Evolutionary conservation across 1,284 basidiomycete genomes (phyloP).

Genomic region (Apiotrichum siamense): DNA sequence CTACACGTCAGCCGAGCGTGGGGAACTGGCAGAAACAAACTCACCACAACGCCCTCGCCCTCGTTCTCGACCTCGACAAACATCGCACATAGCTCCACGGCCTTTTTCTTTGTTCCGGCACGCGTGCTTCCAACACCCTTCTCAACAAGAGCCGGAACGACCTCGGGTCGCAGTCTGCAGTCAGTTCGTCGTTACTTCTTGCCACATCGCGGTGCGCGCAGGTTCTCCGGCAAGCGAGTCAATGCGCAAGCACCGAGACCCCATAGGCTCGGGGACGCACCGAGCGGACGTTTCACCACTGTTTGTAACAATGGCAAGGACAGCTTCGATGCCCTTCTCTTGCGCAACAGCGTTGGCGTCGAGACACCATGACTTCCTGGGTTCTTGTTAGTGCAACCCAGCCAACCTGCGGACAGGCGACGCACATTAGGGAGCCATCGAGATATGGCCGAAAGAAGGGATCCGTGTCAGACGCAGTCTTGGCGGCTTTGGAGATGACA

Average conservation of each 20-base stretch:
- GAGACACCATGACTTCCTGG: constrained; percentile 77
- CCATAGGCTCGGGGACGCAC: constrained; percentile 26
- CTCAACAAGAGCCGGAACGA: constrained; percentile 86
- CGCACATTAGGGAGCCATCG: constrained; percentile 39
- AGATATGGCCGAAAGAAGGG: constrained; percentile 87
- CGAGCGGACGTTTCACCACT: constrained; percentile 79
- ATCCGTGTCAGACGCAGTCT: constrained; percentile 84
- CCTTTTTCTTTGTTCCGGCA: constrained; percentile 85
- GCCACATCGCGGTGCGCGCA: not conserved
- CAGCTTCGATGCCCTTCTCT: constrained; percentile 88
- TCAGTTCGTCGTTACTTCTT: not conserved
- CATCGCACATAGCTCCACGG: constrained; percentile 76
- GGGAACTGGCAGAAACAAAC: constrained; percentile 42
- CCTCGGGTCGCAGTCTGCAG: constrained; percentile 56
- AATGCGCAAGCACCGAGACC: not conserved
- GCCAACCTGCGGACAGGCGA: too few relatives aligned
- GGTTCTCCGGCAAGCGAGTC: not conserved
- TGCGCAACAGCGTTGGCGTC: constrained; percentile 97
- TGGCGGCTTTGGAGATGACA: constrained; percentile 76
- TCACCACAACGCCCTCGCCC: constrained; percentile 78
- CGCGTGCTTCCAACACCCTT: constrained; percentile 90
- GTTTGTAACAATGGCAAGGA: constrained; percentile 78
- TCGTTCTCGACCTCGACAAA: constrained; percentile 92
- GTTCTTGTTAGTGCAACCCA: too few relatives aligned
- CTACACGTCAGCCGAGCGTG: constrained; percentile 49